These are phyloP conservation scores for Colletotrichum lini DNA, from an alignment of 2,329 filamentous ascomycete genomes.

Conservation along the genomic window DNA sequence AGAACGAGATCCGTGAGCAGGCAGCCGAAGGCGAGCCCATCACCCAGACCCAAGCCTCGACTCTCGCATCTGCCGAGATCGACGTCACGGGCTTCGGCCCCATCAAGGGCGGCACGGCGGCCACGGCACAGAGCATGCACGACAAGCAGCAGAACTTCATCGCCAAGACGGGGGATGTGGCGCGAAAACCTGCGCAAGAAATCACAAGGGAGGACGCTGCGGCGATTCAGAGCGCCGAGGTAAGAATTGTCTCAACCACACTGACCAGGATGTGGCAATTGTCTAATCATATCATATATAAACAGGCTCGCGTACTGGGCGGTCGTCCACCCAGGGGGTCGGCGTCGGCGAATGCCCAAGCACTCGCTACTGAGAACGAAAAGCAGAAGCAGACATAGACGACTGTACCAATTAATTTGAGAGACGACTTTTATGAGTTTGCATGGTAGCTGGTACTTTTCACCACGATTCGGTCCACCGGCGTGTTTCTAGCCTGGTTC, in stretches of 20 bases:
- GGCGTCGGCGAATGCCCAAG: conserved; percentile 48
- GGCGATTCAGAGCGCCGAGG: conserved; percentile 49
- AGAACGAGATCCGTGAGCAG: conserved; percentile 18
- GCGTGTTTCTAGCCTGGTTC: too few species aligned
- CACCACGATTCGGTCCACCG: too few species aligned
- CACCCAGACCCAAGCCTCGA: conserved; percentile 44
- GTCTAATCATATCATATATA: background rate
- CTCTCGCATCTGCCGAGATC: conserved; percentile 47
- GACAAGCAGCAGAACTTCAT: conserved; percentile 53
- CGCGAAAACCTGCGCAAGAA: conserved; percentile 47
- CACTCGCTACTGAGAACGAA: conserved; percentile 48
- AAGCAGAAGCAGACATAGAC: conserved; percentile 28
- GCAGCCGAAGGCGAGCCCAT: conserved; percentile 14
- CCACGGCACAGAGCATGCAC: conserved; percentile 52
- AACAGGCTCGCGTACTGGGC: conserved; percentile 43
- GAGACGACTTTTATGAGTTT: too few species aligned
- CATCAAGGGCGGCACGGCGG: conserved; percentile 51
- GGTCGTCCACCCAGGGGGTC: conserved; percentile 47
- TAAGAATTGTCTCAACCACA: conserved; percentile 12
- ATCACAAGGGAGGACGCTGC: conserved; percentile 52
- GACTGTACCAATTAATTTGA: background rate
- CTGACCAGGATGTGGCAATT: background rate
- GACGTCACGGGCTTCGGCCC: conserved; percentile 50
- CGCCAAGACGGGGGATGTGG: conserved; percentile 48
- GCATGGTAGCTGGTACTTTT: background rate